Base-by-base conservation (phyloP, 495 filamentous ascomycete species). In the Tuber aestivum region DNA sequence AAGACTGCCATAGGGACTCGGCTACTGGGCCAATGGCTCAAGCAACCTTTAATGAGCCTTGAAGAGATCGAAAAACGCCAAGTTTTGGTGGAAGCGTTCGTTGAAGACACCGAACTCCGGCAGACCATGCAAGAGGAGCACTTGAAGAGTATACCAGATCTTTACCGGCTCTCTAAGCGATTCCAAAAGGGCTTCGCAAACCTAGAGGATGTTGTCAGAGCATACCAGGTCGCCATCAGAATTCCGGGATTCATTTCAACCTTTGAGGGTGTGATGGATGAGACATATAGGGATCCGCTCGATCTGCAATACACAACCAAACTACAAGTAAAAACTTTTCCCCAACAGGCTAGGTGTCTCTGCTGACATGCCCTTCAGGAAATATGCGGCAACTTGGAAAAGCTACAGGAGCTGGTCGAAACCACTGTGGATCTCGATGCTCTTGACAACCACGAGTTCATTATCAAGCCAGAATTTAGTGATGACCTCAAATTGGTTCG, bases 81-180 rank as follows among this genome's bases (percentile, higher is more conserved):
- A 80, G 93, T 95, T 83, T 87, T 99, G 23, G 96, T 99, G 0
- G 95, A 98, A 82, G 94, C 94, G 1, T 98, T 99, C 84, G 92
- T 94, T 27, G 90, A 91, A 74, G 94, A 97, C 80, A 99, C 95
- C 0, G 95, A 97, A 83, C 87, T 99, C 41, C 88, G 96, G 21
- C 95, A 98, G 85, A 97, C 92, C 0, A 96, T 99, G 92, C 95
- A 99, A 85, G 95, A 99, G 83, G 94, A 97, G 80, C 95, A 99
- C 82, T 86, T 99, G 42, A 90, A 93, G 44, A 93, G 93, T 0
- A 95, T 99, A 41, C 96, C 95, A 16, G 95, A 99, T 84, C 86
- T 99, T 0, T 97, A 97, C 84, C 89, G 96, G 23, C 87, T 99
- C 35, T 90, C 95, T 8, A 98, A 98, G 85, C 92, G 94, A 69